Evolutionary conservation across 2,329 filamentous ascomycete genomes (phyloP), one percentile per base, ranked within the genome.

Genomic region (Trematosphaeria pertusa): DNA sequence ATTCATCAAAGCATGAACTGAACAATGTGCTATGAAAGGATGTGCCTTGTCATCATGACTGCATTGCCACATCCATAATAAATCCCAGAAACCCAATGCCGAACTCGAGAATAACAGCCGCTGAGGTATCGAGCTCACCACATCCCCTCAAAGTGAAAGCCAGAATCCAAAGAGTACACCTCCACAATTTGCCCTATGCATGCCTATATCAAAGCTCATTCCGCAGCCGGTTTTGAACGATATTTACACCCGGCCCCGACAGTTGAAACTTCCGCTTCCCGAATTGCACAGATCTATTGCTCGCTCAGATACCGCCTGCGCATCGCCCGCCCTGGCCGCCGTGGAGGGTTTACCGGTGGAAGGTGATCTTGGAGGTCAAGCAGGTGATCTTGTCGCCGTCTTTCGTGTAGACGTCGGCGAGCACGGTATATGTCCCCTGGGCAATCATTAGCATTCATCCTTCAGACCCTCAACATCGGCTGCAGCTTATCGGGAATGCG

Each of bases 361-460:
- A 93, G 34, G 74, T 68, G 48, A 94, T 84, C 5, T 78, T 82
- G 17, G 91, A 91, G 45, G 87, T 87, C 66, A 99, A 80, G 75
- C 94, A 99, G 50, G 92, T 96, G 56, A 99, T 88, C 67, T 85
- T 86, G 56, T 86, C 78, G 46, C 83, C 79, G 40, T 95, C 86
- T 50, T 78, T 80, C 58, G 84, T 91, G 74, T 84, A 87, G 37
- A 95, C 93, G 68, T 97, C 89, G 32, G 93, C 94, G 30, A 87
- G 75, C 26, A 99, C 94, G 14, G 83, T 88, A 81, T 97, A 99
- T 67, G 85, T 92, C 69, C 92, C 94, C 91, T 94, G 56, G 30
- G 3, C 1, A 39, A 15, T 38, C 14, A 31, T 68, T 49, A 65
- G 56, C 40, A 36, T 22, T 32, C 15, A 26, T 4, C 3, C 11